Evolutionary conservation across 2,329 filamentous ascomycete genomes (phyloP).

Genomic region (Cladosporium phlei): DNA sequence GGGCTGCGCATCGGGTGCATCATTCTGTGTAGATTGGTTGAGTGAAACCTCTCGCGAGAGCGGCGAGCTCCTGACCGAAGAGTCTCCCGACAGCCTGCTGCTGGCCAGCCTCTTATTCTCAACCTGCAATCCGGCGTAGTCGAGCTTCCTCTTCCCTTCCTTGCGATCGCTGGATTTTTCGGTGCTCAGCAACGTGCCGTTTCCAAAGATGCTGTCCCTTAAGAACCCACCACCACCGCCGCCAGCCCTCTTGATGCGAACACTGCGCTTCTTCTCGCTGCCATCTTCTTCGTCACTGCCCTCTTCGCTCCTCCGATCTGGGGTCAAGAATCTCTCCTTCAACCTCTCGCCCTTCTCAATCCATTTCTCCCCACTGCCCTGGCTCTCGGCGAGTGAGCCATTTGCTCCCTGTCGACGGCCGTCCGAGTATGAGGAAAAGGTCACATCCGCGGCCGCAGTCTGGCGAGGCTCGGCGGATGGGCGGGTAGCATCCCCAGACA

Average conservation of each 20-base stretch:
- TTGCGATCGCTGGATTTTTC: slow-evolving; percentile 8
- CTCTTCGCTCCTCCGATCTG: slow-evolving; percentile 8
- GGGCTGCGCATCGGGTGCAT: slow-evolving; percentile 1
- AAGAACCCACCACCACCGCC: slow-evolving; percentile 30
- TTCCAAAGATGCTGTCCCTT: slow-evolving; percentile 24
- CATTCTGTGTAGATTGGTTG: background rate
- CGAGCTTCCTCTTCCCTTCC: slow-evolving; percentile 19
- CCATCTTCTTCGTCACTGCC: background rate
- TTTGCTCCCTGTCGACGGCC: slow-evolving; percentile 19
- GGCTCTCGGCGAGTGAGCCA: slow-evolving; percentile 25
- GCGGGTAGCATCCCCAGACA: slow-evolving; percentile 17
- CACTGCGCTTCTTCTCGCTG: slow-evolving; percentile 8
- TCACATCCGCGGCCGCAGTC: slow-evolving; percentile 24
- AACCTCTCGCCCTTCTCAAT: slow-evolving; percentile 10
- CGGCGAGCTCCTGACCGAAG: slow-evolving; percentile 26
- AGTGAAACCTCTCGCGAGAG: slow-evolving; percentile 24
- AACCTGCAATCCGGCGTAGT: slow-evolving; percentile 18
- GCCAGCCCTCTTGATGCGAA: slow-evolving; percentile 26
- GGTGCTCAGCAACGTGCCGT: slow-evolving; percentile 16
- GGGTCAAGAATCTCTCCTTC: slow-evolving; percentile 13
- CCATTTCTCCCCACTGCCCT: slow-evolving; percentile 15
- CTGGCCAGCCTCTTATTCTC: slow-evolving; percentile 17
- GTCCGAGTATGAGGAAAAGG: slow-evolving; percentile 20
- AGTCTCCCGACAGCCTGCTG: slow-evolving; percentile 22
- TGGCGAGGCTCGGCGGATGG: slow-evolving; percentile 15